Percentiles rank a stretch among this genome's conserved stretches.
These are phyloP conservation scores for Lactarius evosmus DNA, from an alignment of 768 basidiomycete genomes.

Conservation along the genomic window DNA sequence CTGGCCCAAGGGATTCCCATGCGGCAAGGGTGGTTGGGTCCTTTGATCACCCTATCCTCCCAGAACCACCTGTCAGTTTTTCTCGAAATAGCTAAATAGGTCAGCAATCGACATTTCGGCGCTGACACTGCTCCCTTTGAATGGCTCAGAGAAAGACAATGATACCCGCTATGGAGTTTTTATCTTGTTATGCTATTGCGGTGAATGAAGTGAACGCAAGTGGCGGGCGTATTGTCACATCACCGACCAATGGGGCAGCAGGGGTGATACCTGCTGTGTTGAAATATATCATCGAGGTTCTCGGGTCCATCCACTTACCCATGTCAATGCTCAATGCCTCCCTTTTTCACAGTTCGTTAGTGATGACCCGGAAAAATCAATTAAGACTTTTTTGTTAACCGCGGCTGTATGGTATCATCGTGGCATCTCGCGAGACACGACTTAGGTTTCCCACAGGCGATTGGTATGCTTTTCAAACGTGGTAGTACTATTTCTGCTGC, in stretches of 20 bases:
- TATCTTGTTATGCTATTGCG: constrained; percentile 91
- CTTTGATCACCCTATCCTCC: constrained; percentile 74
- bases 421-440: constrained; percentile 14
- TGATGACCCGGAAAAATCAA: constrained; percentile 84
- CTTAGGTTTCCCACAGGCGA: constrained; percentile 47
- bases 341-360: constrained; percentile 63
- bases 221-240: constrained; percentile 92
- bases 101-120: neutral
- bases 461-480: constrained; percentile 95
- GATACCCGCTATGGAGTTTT: constrained; percentile 90
- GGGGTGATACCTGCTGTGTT: constrained; percentile 92
- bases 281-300: constrained; percentile 82
- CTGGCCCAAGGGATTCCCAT: constrained; percentile 28
- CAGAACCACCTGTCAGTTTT: constrained; percentile 72
- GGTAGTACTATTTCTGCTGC: constrained; percentile 97
- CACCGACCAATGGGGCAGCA: constrained; percentile 90
- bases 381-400: constrained; percentile 87
- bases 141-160: constrained; percentile 65
- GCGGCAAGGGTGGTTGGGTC: constrained; percentile 60
- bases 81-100: neutral
- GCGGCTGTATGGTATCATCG: constrained; percentile 60
- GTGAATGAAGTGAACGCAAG: constrained; percentile 94
- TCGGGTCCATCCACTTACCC: neutral
- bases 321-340: constrained; percentile 1
- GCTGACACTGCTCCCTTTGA: constrained; percentile 6